These are phyloP conservation scores for Fistulina hepatica DNA, from an alignment of 1,284 basidiomycete species.

Conservation along the genomic window DNA sequence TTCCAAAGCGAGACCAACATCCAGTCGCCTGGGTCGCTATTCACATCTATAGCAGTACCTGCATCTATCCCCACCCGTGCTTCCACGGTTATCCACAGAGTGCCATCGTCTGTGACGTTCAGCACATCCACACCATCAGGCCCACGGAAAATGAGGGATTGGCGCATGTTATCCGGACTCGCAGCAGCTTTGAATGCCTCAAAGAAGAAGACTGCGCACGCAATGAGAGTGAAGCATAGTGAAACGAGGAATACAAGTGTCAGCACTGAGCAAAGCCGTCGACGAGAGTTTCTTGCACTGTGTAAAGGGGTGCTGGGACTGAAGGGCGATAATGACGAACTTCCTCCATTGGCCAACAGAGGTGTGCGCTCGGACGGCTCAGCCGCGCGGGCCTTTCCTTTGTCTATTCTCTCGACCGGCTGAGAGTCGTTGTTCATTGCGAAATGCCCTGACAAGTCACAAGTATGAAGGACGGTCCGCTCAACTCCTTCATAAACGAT, in stretches of 20 bases:
- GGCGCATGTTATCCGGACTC: slow-evolving; percentile 45
- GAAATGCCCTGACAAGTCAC: too few species aligned
- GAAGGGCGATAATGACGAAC: too few species aligned
- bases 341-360: slow-evolving; percentile 15
- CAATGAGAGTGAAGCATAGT: slow-evolving; percentile 29
- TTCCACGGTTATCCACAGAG: slow-evolving; percentile 48
- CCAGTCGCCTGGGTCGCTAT: slow-evolving; percentile 30
- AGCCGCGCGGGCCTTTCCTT: slow-evolving; percentile 19
- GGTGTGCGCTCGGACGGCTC: slow-evolving; percentile 19
- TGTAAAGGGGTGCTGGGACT: slow-evolving; percentile 16
- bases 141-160: slow-evolving; percentile 46
- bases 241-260: slow-evolving; percentile 38
- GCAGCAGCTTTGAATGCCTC: slow-evolving; percentile 56
- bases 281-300: slow-evolving; percentile 18
- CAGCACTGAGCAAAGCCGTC: slow-evolving; percentile 33
- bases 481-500: too few species aligned
- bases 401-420: too few species aligned
- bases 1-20: slow-evolving; percentile 42
- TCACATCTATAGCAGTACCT: slow-evolving; percentile 46
- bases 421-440: too few species aligned
- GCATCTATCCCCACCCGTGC: slow-evolving; percentile 54
- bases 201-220: slow-evolving; percentile 33
- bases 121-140: slow-evolving; percentile 52
- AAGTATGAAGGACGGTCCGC: too few species aligned
- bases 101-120: slow-evolving; percentile 46